Percentiles rank a stretch among this genome's conserved stretches.
Evolutionary conservation across 306 rosid species (phyloP).

Genomic region (Datisca glomerata): DNA sequence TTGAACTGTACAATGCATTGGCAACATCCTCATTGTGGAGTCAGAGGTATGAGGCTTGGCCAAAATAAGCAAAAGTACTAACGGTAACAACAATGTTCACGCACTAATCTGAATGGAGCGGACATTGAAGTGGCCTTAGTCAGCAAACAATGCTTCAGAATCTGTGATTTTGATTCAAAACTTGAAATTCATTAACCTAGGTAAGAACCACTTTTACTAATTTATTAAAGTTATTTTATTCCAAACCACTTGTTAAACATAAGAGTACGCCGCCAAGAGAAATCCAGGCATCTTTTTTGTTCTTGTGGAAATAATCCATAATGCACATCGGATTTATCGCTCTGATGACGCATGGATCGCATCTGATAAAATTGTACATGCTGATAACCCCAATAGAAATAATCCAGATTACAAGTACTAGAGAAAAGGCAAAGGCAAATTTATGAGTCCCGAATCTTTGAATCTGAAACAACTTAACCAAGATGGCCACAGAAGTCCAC

Average conservation of each 20-base stretch:
- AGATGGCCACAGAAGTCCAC: not conserved
- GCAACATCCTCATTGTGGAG: not conserved
- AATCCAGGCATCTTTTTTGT: not conserved
- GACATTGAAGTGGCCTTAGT: not conserved
- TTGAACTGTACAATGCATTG: not conserved
- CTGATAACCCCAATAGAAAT: not conserved
- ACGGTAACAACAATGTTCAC: not conserved
- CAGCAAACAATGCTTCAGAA: constrained; percentile 2
- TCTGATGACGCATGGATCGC: not conserved
- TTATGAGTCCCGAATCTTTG: not conserved
- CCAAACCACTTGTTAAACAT: not conserved
- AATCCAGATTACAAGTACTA: not conserved
- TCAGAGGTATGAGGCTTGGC: not conserved
- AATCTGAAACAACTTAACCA: not conserved
- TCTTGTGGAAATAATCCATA: not conserved
- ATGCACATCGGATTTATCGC: constrained; percentile 1
- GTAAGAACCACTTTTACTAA: too few relatives aligned
- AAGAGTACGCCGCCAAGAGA: constrained; percentile 1
- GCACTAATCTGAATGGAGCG: not conserved
- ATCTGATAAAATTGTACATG: not conserved
- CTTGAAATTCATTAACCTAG: not conserved
- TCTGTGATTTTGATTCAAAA: not conserved
- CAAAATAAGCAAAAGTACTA: not conserved
- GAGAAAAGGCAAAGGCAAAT: not conserved
- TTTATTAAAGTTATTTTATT: too few relatives aligned